Conservation (phyloP, 2,329 filamentous ascomycete species). For the Talaromyces sp. region DNA sequence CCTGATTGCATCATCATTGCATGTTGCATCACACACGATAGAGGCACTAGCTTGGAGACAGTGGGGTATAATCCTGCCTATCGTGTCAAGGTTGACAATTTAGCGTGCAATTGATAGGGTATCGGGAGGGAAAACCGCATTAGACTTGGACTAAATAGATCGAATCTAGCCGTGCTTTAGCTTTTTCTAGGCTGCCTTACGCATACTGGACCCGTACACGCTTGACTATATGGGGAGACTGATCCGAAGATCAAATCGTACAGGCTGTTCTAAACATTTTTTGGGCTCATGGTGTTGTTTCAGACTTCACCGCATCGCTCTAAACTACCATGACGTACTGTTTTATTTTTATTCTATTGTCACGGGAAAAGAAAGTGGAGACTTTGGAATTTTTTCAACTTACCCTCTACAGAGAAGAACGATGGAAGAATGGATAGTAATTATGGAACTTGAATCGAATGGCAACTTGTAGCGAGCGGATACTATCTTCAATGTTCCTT, state of each 20-base stretch:
- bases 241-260: slow-evolving; percentile 2
- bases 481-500: no score
- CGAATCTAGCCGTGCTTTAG: not conserved
- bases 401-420: no score
- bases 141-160: not conserved
- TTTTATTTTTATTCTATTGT: not conserved
- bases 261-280: not conserved
- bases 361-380: not conserved
- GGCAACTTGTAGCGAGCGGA: no score
- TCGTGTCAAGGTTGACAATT: not conserved
- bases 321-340: not conserved
- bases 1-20: not conserved
- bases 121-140: not conserved
- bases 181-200: not conserved
- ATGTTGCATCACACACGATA: not conserved
- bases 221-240: slow-evolving; percentile 5
- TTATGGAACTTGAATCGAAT: no score
- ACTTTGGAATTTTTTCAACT: no score
- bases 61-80: not conserved
- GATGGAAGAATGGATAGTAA: no score
- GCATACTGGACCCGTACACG: not conserved
- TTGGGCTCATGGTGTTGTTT: not conserved
- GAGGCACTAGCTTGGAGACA: not conserved
- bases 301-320: not conserved
- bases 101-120: not conserved